Conservation (phyloP, 2,329 filamentous ascomycete genomes). For the Colletotrichum sp. region DNA sequence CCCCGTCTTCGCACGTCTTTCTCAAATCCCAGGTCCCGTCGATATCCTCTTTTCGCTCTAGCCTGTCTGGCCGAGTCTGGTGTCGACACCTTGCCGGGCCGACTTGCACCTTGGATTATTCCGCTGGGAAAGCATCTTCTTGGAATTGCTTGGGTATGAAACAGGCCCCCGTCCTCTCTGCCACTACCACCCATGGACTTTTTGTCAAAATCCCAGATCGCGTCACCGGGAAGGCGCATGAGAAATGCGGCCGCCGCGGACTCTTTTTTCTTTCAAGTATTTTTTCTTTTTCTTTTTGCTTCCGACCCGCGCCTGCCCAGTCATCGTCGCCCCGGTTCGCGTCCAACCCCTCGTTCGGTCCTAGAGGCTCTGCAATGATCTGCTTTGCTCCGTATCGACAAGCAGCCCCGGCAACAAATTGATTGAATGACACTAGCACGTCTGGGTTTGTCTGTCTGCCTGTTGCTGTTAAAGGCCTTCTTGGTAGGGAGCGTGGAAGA, state of each 20-base stretch:
- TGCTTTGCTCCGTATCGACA: background rate
- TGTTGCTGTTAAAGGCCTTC: background rate
- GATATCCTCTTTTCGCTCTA: background rate
- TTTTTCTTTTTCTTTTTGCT: background rate
- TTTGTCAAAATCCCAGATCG: background rate
- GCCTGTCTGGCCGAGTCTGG: background rate
- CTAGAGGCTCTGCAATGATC: constrained; percentile 7
- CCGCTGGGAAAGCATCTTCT: background rate
- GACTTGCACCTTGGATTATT: background rate
- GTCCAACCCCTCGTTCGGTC: constrained; percentile 7
- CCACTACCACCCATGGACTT: background rate
- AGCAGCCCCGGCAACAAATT: background rate
- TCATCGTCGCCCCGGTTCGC: background rate
- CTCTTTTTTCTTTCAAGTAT: background rate
- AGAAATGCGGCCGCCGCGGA: background rate
- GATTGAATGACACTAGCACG: background rate
- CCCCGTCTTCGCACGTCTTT: background rate
- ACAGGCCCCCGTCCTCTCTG: background rate
- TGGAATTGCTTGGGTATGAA: background rate
- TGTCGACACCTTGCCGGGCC: background rate
- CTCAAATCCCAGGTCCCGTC: background rate
- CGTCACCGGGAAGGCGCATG: background rate
- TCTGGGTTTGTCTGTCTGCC: background rate
- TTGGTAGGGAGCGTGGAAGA: background rate
- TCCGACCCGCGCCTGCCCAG: background rate